Conservation (phyloP, 495 filamentous ascomycete species). For the Aspergillus homomorphus region DNA sequence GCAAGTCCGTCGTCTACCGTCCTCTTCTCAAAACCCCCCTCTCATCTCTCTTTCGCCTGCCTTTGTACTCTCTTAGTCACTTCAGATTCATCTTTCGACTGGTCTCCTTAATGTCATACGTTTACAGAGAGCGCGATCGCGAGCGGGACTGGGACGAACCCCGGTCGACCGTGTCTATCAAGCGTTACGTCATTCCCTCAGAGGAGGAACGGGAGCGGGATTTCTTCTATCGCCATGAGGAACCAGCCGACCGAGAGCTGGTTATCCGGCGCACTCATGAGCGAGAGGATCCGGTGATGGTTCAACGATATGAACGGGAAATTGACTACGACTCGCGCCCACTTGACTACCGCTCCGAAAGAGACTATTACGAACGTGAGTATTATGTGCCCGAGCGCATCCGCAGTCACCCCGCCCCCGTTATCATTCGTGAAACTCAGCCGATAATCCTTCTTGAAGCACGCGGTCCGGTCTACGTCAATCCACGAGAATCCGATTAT, state of each 20-base stretch:
- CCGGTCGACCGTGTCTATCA: slow-evolving; percentile 41
- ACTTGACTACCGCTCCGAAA: slow-evolving; percentile 45
- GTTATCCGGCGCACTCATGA: slow-evolving; percentile 51
- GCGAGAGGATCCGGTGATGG: slow-evolving; percentile 37
- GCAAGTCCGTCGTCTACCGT: slow-evolving; percentile 2
- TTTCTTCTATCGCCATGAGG: slow-evolving; percentile 38
- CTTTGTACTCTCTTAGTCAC: not conserved
- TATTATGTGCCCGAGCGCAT: slow-evolving; percentile 46
- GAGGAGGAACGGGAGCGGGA: slow-evolving; percentile 45
- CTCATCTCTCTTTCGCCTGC: not conserved
- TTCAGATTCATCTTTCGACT: not conserved
- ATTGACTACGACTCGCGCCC: slow-evolving; percentile 40
- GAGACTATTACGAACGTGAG: slow-evolving; percentile 57
- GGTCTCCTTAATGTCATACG: slow-evolving; percentile 40
- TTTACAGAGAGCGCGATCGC: slow-evolving; percentile 42
- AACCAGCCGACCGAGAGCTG: slow-evolving; percentile 42
- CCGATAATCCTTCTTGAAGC: slow-evolving; percentile 75
- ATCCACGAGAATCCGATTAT: slow-evolving; percentile 61
- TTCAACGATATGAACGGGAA: slow-evolving; percentile 45
- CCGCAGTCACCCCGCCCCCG: slow-evolving; percentile 58
- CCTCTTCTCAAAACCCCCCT: not conserved
- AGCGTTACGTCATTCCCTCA: slow-evolving; percentile 49
- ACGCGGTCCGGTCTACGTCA: slow-evolving; percentile 64
- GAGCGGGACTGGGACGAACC: slow-evolving; percentile 46
- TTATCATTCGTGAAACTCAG: slow-evolving; percentile 69